Base-by-base conservation (phyloP, 2,329 filamentous ascomycete genomes). In the Karstenula rhodostoma region DNA sequence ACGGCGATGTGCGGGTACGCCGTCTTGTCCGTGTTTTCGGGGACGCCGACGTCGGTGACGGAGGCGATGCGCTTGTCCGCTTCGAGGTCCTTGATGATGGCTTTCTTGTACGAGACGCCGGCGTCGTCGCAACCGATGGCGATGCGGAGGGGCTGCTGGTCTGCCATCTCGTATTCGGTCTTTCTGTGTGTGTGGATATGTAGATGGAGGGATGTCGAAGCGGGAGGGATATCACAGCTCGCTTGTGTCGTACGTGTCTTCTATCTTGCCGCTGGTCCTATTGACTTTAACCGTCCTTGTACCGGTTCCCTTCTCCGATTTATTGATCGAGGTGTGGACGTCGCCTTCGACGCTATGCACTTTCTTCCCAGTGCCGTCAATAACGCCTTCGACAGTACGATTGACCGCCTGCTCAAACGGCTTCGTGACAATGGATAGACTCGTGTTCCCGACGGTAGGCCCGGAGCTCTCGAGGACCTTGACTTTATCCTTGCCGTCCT, bases 1-100 rank as follows among this genome's bases (percentile, higher is more conserved):
- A 92, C 90, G 59, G 92, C 92, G 43, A 91, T 86, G 77, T 92
- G 89, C 0, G 92, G 91, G 77, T 96, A 96, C 2, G 92, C 89
- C 1, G 90, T 94, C 77, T 92, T 92, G 83, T 95, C 91, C 58
- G 82, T 80, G 57, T 82, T 72, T 47, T 83, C 82, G 68, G 86
- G 81, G 66, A 91, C 89, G 68, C 92, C 92, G 52, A 95, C 90
- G 73, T 96, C 92, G 63, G 86, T 84, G 65, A 95, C 84, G 62
- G 86, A 84, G 58, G 83, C 79, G 65, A 96, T 90, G 63, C 88
- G 87, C 2, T 85, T 79, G 78, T 91, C 86, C 50, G 85, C 82
- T 66, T 89, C 83, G 62, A 96, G 87, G 73, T 92, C 89, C 55
- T 84, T 82, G 75, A 91, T 92, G 81, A 96, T 89, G 67, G 87